A percentile compares a stretch with the other conserved stretches of the same genome.
phyloP scores from a whole-genome alignment of 495 filamentous ascomycete genomes.

The Trypethelium eluteriae region DNA sequence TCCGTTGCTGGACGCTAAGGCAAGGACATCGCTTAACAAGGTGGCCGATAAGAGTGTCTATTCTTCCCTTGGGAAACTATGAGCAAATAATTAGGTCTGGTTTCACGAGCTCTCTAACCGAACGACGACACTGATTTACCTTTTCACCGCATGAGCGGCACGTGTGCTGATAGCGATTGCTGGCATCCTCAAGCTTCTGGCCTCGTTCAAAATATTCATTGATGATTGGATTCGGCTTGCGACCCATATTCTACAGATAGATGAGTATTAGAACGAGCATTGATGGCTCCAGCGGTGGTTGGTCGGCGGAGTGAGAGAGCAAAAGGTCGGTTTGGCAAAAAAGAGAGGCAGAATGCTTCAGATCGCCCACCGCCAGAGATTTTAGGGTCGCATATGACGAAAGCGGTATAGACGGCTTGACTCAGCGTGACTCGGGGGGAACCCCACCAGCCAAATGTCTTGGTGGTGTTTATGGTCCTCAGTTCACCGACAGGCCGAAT shows the following conservation, averaged over 20 bases:
- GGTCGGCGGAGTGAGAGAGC: background rate
- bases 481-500: too few relatives aligned
- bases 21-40: conserved; percentile 69
- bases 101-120: background rate
- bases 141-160: conserved; percentile 79
- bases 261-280: background rate
- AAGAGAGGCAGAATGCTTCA: conserved; percentile 7
- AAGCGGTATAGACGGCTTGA: conserved; percentile 7
- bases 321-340: background rate
- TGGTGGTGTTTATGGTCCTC: background rate
- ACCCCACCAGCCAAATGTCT: background rate
- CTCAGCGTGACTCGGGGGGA: background rate
- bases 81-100: background rate
- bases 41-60: conserved; percentile 70
- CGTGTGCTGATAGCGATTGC: conserved; percentile 80
- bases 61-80: conserved; percentile 70
- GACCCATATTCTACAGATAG: conserved; percentile 50
- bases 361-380: conserved; percentile 4
- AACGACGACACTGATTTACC: conserved; percentile 15
- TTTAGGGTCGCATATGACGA: background rate
- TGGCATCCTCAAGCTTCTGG: conserved; percentile 69
- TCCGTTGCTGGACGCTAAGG: conserved; percentile 6
- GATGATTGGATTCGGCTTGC: conserved; percentile 73
- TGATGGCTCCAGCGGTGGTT: background rate
- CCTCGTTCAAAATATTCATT: conserved; percentile 78